phyloP scores from a whole-genome alignment of 495 filamentous ascomycete genomes.

The Xylaria venustula region DNA sequence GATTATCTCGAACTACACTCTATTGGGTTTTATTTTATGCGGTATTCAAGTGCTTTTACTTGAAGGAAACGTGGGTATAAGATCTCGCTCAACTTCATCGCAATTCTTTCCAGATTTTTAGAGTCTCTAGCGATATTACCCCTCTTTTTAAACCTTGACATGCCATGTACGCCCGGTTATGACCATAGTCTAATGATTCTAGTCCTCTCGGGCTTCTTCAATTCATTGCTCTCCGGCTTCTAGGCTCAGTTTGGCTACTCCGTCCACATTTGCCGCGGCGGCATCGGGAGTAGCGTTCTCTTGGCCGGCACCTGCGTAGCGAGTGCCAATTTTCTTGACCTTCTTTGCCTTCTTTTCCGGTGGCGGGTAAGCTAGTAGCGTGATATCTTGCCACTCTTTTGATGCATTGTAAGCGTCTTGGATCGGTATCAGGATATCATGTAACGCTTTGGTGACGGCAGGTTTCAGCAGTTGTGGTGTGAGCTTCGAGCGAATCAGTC shows the following conservation, averaged over 20 bases:
- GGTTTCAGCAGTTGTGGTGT: slow-evolving; percentile 83
- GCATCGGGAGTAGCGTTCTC: background rate
- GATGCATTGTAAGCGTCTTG: slow-evolving; percentile 65
- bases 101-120: background rate
- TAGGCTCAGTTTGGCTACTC: background rate
- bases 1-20: background rate
- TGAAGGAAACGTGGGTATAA: background rate
- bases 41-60: background rate
- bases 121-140: background rate
- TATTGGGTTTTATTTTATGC: slow-evolving; percentile 6
- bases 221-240: background rate
- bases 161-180: background rate
- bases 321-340: slow-evolving; percentile 75
- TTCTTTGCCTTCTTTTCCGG: slow-evolving; percentile 70
- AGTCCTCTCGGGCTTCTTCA: background rate
- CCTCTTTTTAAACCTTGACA: background rate
- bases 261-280: background rate
- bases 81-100: background rate
- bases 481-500: slow-evolving; percentile 52
- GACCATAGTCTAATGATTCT: background rate
- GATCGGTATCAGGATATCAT: slow-evolving; percentile 71
- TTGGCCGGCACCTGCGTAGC: slow-evolving; percentile 40
- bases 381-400: slow-evolving; percentile 77
- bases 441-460: slow-evolving; percentile 68
- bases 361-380: slow-evolving; percentile 78